phyloP scores from a whole-genome alignment of 2,329 filamentous ascomycete species.

The Fusarium subtropicale region DNA sequence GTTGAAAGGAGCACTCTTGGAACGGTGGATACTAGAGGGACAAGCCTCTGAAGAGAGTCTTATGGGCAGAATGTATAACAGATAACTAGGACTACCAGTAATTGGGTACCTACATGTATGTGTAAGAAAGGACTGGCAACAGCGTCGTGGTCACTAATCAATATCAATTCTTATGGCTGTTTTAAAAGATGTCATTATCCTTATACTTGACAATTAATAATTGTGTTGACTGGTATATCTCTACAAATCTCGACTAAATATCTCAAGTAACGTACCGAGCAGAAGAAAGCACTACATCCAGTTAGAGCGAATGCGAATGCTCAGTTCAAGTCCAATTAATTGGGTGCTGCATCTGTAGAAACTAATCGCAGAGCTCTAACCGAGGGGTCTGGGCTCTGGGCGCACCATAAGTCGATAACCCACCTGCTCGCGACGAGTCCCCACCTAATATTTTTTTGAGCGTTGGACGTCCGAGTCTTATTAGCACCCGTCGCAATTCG shows the following conservation, averaged over 20 bases:
- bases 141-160: not conserved
- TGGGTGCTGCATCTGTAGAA: slow-evolving; percentile 13
- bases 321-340: slow-evolving; percentile 38
- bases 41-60: not conserved
- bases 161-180: not conserved
- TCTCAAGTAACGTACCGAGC: not conserved
- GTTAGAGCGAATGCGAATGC: not conserved
- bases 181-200: not conserved
- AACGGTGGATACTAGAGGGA: not conserved
- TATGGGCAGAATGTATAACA: slow-evolving; percentile 9
- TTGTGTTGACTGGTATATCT: not conserved
- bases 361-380: slow-evolving; percentile 31
- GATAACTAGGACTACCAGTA: not conserved
- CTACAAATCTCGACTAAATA: no score
- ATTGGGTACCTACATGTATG: not conserved
- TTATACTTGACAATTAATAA: not conserved
- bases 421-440: slow-evolving; percentile 27
- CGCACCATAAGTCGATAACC: slow-evolving; percentile 21
- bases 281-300: not conserved
- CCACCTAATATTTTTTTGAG: slow-evolving; percentile 43
- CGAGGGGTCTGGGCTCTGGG: not conserved
- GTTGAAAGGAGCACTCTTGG: slow-evolving; percentile 1
- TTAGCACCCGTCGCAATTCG: slow-evolving; percentile 40
- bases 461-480: slow-evolving; percentile 9
- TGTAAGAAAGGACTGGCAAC: not conserved